Evolutionary conservation across 2,329 filamentous ascomycete genomes (phyloP), one percentile per base, ranked within the genome.

Genomic region (Penicillium frequentans): DNA sequence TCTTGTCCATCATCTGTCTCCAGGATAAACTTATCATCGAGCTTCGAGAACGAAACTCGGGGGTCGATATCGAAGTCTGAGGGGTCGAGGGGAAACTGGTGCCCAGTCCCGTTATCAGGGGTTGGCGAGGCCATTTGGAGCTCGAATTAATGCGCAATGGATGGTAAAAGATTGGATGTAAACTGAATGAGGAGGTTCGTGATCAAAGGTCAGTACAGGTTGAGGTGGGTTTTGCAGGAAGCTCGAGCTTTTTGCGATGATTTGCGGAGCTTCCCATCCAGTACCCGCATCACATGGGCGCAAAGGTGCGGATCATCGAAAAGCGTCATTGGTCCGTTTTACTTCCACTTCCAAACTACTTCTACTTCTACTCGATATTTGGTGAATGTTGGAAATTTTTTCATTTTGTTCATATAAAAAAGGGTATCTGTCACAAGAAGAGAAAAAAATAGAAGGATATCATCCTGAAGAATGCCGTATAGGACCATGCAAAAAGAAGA

Each of bases 1-100:
- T 96, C 93, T 59, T 86, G 84, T 52, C 91, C 91, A 70, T 95
- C 87, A 48, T 92, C 90, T 56, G 90, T 89, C 60, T 96, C 92
- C 8, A 95, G 86, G 52, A 95, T 85, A 77, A 88, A 93, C 71
- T 91, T 93, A 69, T 86, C 82, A 75, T 93, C 89, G 59, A 91
- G 81, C 71, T 85, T 90, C n/a, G 90, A 93, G 77, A 89, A 96
- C 6, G 91, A 93, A 69, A 96, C 90, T 65, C 93, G 89, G 27
- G 90, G 84, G 71, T 96, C 92, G 57, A 78, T 78, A 67, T 89
- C 87, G 71, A 96, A 96, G 48, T 89, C 83, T 55, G 84, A 81
- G 14, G 84, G 81, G 56, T 90, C 76, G 55, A 73, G 73, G 19
- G 83, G 83, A 59, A 85, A 84, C 52, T 63, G 70, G 56, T 60